Evolutionary conservation across 441 rosid genomes (phyloP).

Genomic region (Euphorbia corollata): DNA sequence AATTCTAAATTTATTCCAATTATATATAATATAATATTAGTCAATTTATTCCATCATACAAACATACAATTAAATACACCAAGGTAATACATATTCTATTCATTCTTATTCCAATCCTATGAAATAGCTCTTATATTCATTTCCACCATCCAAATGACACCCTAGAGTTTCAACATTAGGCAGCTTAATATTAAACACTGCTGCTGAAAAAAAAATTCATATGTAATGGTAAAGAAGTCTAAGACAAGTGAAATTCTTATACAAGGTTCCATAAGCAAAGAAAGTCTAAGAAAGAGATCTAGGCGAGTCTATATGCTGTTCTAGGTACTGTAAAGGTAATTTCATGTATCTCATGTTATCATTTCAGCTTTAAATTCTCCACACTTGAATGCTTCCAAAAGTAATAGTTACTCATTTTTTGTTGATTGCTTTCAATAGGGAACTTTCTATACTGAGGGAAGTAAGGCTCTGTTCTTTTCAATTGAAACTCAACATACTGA

Average conservation of each 20-base stretch:
- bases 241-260: background rate
- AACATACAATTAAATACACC: too few species aligned
- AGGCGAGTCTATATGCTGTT: background rate
- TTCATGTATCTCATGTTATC: background rate
- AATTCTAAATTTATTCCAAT: too few species aligned
- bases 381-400: background rate
- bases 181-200: background rate
- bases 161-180: background rate
- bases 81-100: too few species aligned
- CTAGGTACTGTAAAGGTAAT: background rate
- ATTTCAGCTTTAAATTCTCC: background rate
- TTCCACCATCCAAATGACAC: too few species aligned
- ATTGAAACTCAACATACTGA: too few species aligned
- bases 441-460: background rate
- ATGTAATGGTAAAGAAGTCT: background rate
- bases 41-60: too few species aligned
- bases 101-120: too few species aligned
- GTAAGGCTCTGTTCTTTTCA: too few species aligned
- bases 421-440: background rate
- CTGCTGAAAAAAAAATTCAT: background rate
- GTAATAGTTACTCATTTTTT: background rate
- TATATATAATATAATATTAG: too few species aligned
- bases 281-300: background rate
- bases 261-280: background rate
- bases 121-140: too few species aligned